These are phyloP conservation scores for Deakozyma indianensis DNA, from an alignment of 805 yeast genomes.

Conservation along the genomic window DNA sequence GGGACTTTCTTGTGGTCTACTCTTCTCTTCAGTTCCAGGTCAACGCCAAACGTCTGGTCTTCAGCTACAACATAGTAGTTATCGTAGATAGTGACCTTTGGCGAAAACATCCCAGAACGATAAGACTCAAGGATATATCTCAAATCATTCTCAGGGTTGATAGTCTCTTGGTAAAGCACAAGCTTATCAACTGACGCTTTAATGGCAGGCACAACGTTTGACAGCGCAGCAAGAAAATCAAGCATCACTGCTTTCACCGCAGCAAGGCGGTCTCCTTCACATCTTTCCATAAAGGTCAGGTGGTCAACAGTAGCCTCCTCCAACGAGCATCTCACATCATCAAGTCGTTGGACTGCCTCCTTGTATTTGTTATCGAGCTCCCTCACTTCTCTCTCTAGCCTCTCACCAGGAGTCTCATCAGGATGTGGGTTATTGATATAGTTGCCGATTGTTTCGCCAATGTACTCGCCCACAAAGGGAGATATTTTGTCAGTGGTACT, in stretches of 20 bases:
- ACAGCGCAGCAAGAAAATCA: constrained; percentile 55
- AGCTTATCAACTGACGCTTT: constrained; percentile 48
- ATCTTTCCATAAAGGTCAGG: constrained; percentile 61
- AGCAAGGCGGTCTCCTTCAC: constrained; percentile 63
- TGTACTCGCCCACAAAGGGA: constrained; percentile 19
- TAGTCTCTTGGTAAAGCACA: constrained; percentile 51
- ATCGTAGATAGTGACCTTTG: constrained; percentile 60
- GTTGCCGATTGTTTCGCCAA: constrained; percentile 15
- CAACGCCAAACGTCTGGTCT: constrained; percentile 70
- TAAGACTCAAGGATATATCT: constrained; percentile 51
- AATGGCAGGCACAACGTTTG: constrained; percentile 43
- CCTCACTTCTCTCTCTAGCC: constrained; percentile 42
- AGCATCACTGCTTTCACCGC: constrained; percentile 64
- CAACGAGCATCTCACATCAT: constrained; percentile 51
- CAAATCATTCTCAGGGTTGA: constrained; percentile 57
- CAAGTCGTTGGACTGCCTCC: constrained; percentile 42
- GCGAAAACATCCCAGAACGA: constrained; percentile 61
- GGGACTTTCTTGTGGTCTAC: constrained; percentile 66
- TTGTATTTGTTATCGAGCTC: constrained; percentile 44
- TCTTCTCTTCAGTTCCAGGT: constrained; percentile 53
- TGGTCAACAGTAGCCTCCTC: constrained; percentile 63
- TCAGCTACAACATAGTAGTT: constrained; percentile 59
- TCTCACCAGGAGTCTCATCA: constrained; percentile 38
- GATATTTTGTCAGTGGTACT: constrained; percentile 6
- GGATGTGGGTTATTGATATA: constrained; percentile 16